phyloP scores from a whole-genome alignment of 768 basidiomycete genomes.

The Macrocybe gigantea region DNA sequence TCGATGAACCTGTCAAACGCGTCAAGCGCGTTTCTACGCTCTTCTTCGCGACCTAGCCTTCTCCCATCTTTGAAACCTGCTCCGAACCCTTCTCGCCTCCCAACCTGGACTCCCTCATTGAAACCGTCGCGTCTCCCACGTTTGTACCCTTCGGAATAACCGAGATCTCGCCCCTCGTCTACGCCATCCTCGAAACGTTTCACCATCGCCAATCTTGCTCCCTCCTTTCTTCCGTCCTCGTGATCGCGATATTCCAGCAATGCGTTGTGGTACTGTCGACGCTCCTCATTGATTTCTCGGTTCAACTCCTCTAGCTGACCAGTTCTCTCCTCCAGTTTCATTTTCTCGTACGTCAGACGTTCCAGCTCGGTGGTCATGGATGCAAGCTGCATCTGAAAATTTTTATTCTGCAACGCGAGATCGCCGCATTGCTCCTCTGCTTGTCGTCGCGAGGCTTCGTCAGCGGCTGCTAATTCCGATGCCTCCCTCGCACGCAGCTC shows the following conservation, averaged over 20 bases:
- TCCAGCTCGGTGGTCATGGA: slow-evolving; percentile 36
- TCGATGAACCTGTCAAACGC: slow-evolving; percentile 54
- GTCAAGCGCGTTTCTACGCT: slow-evolving; percentile 46
- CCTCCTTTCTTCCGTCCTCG: slow-evolving; percentile 38
- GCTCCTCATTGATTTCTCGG: slow-evolving; percentile 35
- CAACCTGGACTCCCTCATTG: slow-evolving; percentile 34
- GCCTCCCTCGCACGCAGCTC: slow-evolving; percentile 42
- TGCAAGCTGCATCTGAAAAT: slow-evolving; percentile 42
- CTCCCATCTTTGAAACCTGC: slow-evolving; percentile 40
- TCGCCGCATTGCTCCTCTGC: slow-evolving; percentile 19
- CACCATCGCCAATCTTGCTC: slow-evolving; percentile 30
- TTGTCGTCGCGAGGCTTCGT: slow-evolving; percentile 36
- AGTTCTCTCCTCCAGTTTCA: slow-evolving; percentile 24
- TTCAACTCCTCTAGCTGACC: slow-evolving; percentile 38
- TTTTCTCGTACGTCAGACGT: slow-evolving; percentile 27
- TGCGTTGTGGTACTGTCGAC: slow-evolving; percentile 35
- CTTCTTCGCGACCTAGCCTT: slow-evolving; percentile 39
- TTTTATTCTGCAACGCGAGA: slow-evolving; percentile 35
- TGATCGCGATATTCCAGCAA: slow-evolving; percentile 39
- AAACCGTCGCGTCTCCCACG: slow-evolving; percentile 37
- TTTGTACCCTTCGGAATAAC: slow-evolving; percentile 39
- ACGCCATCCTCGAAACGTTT: slow-evolving; percentile 38
- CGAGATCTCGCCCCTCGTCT: slow-evolving; percentile 40
- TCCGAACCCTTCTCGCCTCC: slow-evolving; percentile 31
- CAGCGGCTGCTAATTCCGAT: slow-evolving; percentile 26